Conservation (phyloP, 2,329 filamentous ascomycete genomes). For the Ophiosphaerella korrae region DNA sequence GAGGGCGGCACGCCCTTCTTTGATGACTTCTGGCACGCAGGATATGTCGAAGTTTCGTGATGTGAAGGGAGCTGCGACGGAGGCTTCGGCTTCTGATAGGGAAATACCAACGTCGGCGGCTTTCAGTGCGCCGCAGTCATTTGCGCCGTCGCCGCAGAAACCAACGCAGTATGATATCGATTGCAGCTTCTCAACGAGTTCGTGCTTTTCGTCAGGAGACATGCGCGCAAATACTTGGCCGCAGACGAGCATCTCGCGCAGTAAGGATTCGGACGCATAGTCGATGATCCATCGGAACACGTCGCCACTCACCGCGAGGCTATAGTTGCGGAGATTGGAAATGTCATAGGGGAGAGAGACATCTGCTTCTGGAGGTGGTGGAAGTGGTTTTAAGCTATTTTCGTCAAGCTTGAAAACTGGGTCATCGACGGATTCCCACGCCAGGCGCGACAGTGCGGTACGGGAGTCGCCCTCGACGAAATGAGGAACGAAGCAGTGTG, state of each 20-base stretch:
- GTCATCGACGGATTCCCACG: slow-evolving; percentile 97
- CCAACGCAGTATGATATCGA: slow-evolving; percentile 94
- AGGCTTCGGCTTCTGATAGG: slow-evolving; percentile 94
- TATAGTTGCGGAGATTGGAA: slow-evolving; percentile 81
- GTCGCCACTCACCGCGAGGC: slow-evolving; percentile 86
- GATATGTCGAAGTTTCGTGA: slow-evolving; percentile 95
- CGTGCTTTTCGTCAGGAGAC: slow-evolving; percentile 98
- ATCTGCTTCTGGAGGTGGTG: slow-evolving; percentile 73
- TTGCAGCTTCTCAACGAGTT: slow-evolving; percentile 95
- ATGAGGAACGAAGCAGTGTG: slow-evolving; percentile 91
- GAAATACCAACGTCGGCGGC: slow-evolving; percentile 97
- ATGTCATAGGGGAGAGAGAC: slow-evolving; percentile 85
- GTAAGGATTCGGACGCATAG: slow-evolving; percentile 78
- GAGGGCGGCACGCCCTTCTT: slow-evolving; percentile 89
- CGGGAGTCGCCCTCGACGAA: slow-evolving; percentile 79
- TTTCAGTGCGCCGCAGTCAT: slow-evolving; percentile 95
- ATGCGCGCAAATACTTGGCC: slow-evolving; percentile 97
- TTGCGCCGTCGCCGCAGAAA: slow-evolving; percentile 96
- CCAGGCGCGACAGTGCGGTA: slow-evolving; percentile 73
- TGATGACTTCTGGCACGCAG: slow-evolving; percentile 89
- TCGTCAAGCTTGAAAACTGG: slow-evolving; percentile 76
- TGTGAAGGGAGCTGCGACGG: slow-evolving; percentile 96
- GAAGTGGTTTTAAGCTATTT: slow-evolving; percentile 77
- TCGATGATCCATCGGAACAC: slow-evolving; percentile 97
- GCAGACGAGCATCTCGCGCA: slow-evolving; percentile 84